phyloP scores from a whole-genome alignment of 140 eudicot genomes.

The Stevia rebaudiana region DNA sequence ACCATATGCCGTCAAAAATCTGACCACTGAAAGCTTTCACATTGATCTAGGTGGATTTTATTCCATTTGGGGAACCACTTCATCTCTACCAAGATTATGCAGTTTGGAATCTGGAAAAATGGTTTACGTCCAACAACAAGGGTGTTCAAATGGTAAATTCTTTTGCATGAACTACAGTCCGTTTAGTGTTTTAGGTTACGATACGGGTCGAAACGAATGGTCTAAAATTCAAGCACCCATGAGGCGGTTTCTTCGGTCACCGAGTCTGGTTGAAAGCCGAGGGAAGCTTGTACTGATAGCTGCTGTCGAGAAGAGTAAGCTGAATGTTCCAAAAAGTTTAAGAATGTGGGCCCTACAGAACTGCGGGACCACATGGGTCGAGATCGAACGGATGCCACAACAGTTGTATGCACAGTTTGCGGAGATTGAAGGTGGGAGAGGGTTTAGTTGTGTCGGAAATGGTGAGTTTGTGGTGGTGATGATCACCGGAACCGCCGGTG shows the following conservation, averaged over 20 bases:
- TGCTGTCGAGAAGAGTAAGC: conserved; percentile 88
- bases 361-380: conserved; percentile 72
- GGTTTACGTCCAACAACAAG: conserved; percentile 43
- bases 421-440: conserved; percentile 65
- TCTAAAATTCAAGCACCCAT: conserved; percentile 85
- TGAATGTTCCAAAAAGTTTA: conserved; percentile 70
- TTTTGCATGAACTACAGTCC: conserved; percentile 98
- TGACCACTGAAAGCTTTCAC: conserved; percentile 84
- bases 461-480: conserved; percentile 65
- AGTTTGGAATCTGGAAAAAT: conserved; percentile 82
- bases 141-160: conserved; percentile 25
- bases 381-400: conserved; percentile 89
- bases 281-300: conserved; percentile 64
- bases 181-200: conserved; percentile 65
- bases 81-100: conserved; percentile 75
- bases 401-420: conserved; percentile 68
- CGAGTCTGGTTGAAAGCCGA: conserved; percentile 57
- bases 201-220: conserved; percentile 44
- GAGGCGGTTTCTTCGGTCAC: conserved; percentile 78
- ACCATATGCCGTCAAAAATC: conserved; percentile 84
- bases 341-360: conserved; percentile 67
- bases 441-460: conserved; percentile 72
- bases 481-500: conserved; percentile 41
- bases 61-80: conserved; percentile 83
- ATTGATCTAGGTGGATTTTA: conserved; percentile 69